A percentile compares a stretch with the other conserved stretches of the same genome.
phyloP scores from a whole-genome alignment of 176 grass and related monocot genomes.

The Zoysia japonica region DNA sequence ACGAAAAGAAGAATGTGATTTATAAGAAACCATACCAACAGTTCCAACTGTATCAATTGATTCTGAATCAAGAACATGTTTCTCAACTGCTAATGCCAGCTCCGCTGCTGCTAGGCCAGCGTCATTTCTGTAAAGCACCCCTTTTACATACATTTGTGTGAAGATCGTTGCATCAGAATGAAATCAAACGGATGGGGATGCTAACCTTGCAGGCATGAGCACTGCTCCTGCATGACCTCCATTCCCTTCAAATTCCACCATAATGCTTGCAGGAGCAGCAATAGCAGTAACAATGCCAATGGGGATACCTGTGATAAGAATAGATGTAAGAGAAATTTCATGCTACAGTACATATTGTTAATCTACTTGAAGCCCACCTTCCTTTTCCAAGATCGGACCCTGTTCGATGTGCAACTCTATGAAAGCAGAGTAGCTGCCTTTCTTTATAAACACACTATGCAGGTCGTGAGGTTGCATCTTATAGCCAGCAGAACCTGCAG shows the following conservation, averaged over 20 bases:
- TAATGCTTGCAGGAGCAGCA: slow-evolving; percentile 96
- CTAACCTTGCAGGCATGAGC: slow-evolving; percentile 89
- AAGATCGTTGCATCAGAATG: not conserved
- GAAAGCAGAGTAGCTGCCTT: slow-evolving; percentile 83
- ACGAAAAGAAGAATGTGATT: not conserved
- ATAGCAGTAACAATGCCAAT: slow-evolving; percentile 97
- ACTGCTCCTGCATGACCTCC: slow-evolving; percentile 95
- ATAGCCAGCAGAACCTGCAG: slow-evolving; percentile 80
- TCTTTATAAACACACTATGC: slow-evolving; percentile 63
- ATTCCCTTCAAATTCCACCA: slow-evolving; percentile 82
- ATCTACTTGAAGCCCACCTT: slow-evolving; percentile 60
- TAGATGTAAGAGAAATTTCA: slow-evolving; percentile 17
- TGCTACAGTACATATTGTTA: not conserved
- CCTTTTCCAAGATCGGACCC: slow-evolving; percentile 89
- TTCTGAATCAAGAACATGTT: slow-evolving; percentile 85
- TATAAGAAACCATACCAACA: slow-evolving; percentile 57
- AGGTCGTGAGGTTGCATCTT: slow-evolving; percentile 58
- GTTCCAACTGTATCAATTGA: slow-evolving; percentile 95
- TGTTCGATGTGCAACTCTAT: slow-evolving; percentile 97
- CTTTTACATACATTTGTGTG: not conserved
- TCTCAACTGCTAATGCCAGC: slow-evolving; percentile 83
- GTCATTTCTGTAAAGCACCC: slow-evolving; percentile 72
- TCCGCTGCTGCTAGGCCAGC: slow-evolving; percentile 88
- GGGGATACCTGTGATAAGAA: slow-evolving; percentile 61
- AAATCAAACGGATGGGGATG: slow-evolving; percentile 14